Conservation (phyloP, 176 grass and related monocot species). For the Saccharum officinarum region DNA sequence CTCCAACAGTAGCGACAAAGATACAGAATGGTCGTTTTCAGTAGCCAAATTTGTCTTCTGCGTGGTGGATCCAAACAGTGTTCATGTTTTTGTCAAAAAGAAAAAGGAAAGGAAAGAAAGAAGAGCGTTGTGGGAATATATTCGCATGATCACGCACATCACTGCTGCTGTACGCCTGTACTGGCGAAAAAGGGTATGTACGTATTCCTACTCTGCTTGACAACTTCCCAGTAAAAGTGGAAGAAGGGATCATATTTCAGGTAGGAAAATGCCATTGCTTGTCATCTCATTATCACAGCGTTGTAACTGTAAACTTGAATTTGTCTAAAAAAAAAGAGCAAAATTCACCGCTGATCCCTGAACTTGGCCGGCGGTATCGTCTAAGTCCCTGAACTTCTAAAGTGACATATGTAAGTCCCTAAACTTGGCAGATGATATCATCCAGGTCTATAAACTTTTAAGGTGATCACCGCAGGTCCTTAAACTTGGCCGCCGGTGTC, state of each 20-base stretch:
- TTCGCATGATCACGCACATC: not conserved
- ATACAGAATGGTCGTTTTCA: conserved; percentile 39
- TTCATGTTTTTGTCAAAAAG: not conserved
- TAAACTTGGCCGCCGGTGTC: too few species aligned
- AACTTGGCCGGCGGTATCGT: too few species aligned
- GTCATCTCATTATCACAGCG: not conserved
- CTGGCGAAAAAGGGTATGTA: not conserved
- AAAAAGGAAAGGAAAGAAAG: not conserved
- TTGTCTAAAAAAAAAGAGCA: too few species aligned
- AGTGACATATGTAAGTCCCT: too few species aligned
- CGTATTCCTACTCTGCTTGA: not conserved
- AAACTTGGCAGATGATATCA: too few species aligned
- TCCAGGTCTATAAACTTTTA: too few species aligned
- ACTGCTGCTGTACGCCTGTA: not conserved
- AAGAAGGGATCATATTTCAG: not conserved
- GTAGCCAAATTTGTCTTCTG: conserved; percentile 16
- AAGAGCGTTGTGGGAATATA: not conserved
- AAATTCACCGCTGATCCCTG: too few species aligned
- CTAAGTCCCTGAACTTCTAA: too few species aligned
- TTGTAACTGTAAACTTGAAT: too few species aligned
- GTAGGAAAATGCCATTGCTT: not conserved
- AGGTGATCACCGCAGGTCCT: too few species aligned
- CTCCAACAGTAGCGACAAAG: not conserved
- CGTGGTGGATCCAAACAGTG: conserved; percentile 18
- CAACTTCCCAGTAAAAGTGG: not conserved